Conservation (phyloP, 257 asterid genomes). For the Leptodermis oblonga region DNA sequence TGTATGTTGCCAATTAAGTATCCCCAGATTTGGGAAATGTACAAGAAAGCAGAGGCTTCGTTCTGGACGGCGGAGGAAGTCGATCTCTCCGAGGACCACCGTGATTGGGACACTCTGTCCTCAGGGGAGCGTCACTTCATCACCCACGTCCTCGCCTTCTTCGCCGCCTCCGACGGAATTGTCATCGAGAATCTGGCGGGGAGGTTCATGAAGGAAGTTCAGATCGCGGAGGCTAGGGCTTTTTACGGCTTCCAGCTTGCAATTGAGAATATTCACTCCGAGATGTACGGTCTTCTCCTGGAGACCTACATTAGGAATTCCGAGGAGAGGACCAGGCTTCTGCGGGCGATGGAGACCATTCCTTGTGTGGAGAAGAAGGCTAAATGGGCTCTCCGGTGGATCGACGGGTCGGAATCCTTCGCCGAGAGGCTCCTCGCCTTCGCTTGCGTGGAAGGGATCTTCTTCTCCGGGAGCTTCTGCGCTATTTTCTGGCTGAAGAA, state of each 20-base stretch:
- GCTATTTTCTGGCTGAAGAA: slow-evolving; percentile 85
- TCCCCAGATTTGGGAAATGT: slow-evolving; percentile 96
- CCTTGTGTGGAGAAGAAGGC: slow-evolving; percentile 85
- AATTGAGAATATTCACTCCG: slow-evolving; percentile 89
- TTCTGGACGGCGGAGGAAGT: slow-evolving; percentile 99
- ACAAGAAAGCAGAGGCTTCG: slow-evolving; percentile 92
- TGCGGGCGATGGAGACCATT: slow-evolving; percentile 71
- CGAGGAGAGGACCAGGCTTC: slow-evolving; percentile 47
- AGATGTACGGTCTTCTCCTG: slow-evolving; percentile 76
- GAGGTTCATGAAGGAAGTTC: slow-evolving; percentile 89
- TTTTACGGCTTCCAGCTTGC: slow-evolving; percentile 93
- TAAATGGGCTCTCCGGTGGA: slow-evolving; percentile 87
- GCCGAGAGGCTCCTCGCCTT: slow-evolving; percentile 79
- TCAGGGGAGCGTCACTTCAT: slow-evolving; percentile 71
- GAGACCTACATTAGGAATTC: slow-evolving; percentile 80
- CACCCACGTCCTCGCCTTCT: slow-evolving; percentile 80
- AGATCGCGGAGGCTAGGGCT: slow-evolving; percentile 91
- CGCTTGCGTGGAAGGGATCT: slow-evolving; percentile 81
- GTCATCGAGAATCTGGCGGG: slow-evolving; percentile 93
- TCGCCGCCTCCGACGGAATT: slow-evolving; percentile 96
- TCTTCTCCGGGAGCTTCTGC: slow-evolving; percentile 88
- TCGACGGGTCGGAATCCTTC: slow-evolving; percentile 70
- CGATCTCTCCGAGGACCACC: slow-evolving; percentile 60
- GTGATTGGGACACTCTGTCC: slow-evolving; percentile 65
- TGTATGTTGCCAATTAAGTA: slow-evolving; percentile 94